Conservation (phyloP, 2,329 filamentous ascomycete genomes). For the Periconia sp. region DNA sequence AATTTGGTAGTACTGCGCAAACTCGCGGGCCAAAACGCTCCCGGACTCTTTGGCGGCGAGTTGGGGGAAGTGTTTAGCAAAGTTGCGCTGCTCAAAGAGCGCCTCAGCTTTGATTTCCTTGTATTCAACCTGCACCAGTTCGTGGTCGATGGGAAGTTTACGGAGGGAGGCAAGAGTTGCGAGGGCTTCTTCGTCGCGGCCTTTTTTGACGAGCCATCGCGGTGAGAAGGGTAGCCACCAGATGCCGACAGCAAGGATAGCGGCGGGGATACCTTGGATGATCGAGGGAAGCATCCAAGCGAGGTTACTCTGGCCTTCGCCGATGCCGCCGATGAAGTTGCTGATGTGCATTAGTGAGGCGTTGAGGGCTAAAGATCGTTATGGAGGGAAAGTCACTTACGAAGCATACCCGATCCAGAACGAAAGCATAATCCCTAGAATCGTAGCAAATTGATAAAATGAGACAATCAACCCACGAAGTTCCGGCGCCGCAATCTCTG, state of each 20-base stretch:
- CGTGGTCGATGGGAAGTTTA: conserved; percentile 29
- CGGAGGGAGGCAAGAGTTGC: conserved; percentile 30
- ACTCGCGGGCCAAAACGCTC: conserved; percentile 48
- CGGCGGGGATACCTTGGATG: conserved; percentile 28
- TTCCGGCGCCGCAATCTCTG: conserved; percentile 34
- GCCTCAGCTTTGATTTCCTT: conserved; percentile 52
- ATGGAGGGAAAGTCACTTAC: conserved; percentile 42
- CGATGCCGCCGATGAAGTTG: conserved; percentile 47
- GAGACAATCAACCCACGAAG: conserved; percentile 31
- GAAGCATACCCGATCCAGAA: conserved; percentile 36
- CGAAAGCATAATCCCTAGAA: conserved; percentile 33
- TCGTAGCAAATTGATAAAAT: conserved; percentile 33
- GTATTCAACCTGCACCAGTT: conserved; percentile 48
- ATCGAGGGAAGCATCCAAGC: conserved; percentile 30
- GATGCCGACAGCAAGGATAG: conserved; percentile 25
- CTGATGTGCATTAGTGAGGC: not conserved
- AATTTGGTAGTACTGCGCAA: conserved; percentile 55
- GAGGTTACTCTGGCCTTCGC: conserved; percentile 31
- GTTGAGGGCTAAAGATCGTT: conserved; percentile 7
- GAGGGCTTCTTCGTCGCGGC: conserved; percentile 25
- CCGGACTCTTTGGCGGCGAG: conserved; percentile 46
- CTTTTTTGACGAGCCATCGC: conserved; percentile 29
- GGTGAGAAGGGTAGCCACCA: conserved; percentile 30
- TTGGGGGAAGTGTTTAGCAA: conserved; percentile 50
- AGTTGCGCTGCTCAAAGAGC: conserved; percentile 47